phyloP scores from a whole-genome alignment of 2,329 filamentous ascomycete species.

The Geosmithia putterillii region DNA sequence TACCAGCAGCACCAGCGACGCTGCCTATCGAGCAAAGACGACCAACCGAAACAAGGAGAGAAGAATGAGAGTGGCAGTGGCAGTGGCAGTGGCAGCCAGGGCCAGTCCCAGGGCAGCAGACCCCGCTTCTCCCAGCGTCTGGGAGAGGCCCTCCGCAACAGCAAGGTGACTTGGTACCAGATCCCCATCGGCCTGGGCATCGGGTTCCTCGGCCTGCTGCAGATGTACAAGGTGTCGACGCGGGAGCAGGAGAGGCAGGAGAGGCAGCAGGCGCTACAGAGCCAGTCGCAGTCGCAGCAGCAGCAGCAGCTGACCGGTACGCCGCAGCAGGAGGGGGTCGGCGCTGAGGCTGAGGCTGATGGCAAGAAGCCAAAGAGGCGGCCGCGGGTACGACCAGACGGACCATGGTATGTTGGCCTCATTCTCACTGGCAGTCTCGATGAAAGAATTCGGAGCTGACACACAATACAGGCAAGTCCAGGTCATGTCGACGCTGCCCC shows the following conservation, averaged over 20 bases:
- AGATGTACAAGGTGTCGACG: slow-evolving; percentile 64
- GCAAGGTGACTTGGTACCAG: slow-evolving; percentile 71
- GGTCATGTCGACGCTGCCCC: slow-evolving; percentile 82
- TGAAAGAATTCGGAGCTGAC: slow-evolving; percentile 4
- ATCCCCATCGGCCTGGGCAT: slow-evolving; percentile 82
- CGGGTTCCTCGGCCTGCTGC: slow-evolving; percentile 69
- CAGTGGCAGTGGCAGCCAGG: too few relatives aligned
- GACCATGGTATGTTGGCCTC: slow-evolving; percentile 54
- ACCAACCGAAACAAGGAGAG: not conserved
- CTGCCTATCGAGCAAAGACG: not conserved
- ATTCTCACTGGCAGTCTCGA: slow-evolving; percentile 6
- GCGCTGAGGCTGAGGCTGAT: slow-evolving; percentile 25
- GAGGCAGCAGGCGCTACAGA: slow-evolving; percentile 7
- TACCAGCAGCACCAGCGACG: slow-evolving; percentile 6
- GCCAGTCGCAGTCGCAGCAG: not conserved
- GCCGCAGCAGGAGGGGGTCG: slow-evolving; percentile 7
- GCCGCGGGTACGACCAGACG: slow-evolving; percentile 61
- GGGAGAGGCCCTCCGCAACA: slow-evolving; percentile 34
- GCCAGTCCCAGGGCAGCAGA: too few relatives aligned
- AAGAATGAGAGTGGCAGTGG: slow-evolving; percentile 14
- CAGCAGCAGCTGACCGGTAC: not conserved
- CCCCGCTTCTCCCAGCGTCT: slow-evolving; percentile 39
- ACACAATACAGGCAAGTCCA: slow-evolving; percentile 57
- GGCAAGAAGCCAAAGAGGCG: slow-evolving; percentile 32
- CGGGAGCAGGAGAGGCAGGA: slow-evolving; percentile 41